phyloP scores from a whole-genome alignment of 495 filamentous ascomycete genomes.

The Tricharina praecox region DNA sequence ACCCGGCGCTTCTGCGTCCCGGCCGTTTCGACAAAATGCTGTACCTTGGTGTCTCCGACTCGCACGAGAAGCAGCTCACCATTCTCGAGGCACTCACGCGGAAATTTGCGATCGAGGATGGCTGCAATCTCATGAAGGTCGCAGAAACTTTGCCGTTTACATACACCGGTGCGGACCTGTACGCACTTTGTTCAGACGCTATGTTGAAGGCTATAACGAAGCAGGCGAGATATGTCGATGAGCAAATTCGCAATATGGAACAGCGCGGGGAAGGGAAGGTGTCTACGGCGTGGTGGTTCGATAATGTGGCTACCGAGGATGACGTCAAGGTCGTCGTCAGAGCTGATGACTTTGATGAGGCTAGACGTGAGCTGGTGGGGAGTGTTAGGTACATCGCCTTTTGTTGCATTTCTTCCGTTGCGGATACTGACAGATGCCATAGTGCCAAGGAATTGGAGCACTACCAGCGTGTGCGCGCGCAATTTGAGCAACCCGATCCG shows the following conservation, averaged over 20 bases:
- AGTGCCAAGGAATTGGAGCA: constrained; percentile 84
- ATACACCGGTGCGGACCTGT: constrained; percentile 92
- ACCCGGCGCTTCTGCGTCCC: constrained; percentile 76
- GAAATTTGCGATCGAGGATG: constrained; percentile 74
- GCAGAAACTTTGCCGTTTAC: constrained; percentile 76
- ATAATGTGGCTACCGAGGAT: constrained; percentile 65
- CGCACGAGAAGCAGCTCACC: constrained; percentile 85
- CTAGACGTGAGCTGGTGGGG: constrained; percentile 71
- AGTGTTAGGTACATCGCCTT: constrained; percentile 48
- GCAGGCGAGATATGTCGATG: constrained; percentile 67
- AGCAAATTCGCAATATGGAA: constrained; percentile 55
- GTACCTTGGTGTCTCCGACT: constrained; percentile 88
- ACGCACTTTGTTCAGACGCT: constrained; percentile 88
- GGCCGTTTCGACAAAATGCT: constrained; percentile 99
- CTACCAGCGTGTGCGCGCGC: constrained; percentile 65
- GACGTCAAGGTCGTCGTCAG: constrained; percentile 75
- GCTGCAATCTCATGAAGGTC: constrained; percentile 54
- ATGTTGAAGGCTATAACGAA: constrained; percentile 98
- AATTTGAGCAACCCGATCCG: constrained; percentile 48
- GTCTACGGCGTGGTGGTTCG: constrained; percentile 83
- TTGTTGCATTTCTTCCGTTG: constrained; percentile 13
- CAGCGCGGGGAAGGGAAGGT: constrained; percentile 35
- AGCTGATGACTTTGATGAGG: constrained; percentile 69
- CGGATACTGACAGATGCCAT: constrained; percentile 2
- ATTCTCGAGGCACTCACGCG: constrained; percentile 88